Evolutionary conservation across 768 basidiomycete genomes (phyloP), one percentile per base, ranked within the genome.

Genomic region (Boletus pseudopeckii): DNA sequence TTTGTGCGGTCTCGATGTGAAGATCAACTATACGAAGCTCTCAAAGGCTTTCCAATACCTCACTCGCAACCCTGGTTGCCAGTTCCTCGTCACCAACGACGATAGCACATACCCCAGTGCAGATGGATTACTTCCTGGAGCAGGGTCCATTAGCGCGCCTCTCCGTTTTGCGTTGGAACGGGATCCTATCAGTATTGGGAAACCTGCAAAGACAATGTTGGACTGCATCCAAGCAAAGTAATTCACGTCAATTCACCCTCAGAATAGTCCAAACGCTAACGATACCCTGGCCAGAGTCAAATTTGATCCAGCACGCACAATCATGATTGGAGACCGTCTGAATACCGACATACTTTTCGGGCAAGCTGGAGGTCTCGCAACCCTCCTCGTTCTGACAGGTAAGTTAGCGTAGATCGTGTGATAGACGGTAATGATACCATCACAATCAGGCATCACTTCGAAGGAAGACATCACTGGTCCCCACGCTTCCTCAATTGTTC

Each of bases 341-440:
- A 88, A 91, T 68, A 98, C 97, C 6, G 96, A 99, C 71, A 98
- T 99, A 62, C 72, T 89, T 48, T 99, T 98, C 64, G 97, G 96
- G 46, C 80, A 90, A 67, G 81, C 81, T 43, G 92, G 92, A 39
- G 92, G 92, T 26, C 78, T 97, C 20, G 71, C 87, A 17, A 98
- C 96, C 0, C 76, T 98, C 52, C 84, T 98, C 39, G 96, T 98
- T 52, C 74, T 98, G 61, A 94, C 92, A n/a, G 94, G 93, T 89
- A 66, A 58, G 71, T 60, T 54, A 48, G 40, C 13, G 3, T 37
- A 32, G 18, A 43, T 28, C 18, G 26, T 10, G 39, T 40, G 22
- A 41, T 10, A 43, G 43, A 45, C 7, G 24, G 7, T 8, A 13
- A n/a, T 45, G 55, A 49, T 46, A 33, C 22, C 18, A 50, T 50